Percentiles rank a stretch among this genome's conserved stretches.
phyloP scores from a whole-genome alignment of 1,284 basidiomycete species.

The Leccinum pachyderme region DNA sequence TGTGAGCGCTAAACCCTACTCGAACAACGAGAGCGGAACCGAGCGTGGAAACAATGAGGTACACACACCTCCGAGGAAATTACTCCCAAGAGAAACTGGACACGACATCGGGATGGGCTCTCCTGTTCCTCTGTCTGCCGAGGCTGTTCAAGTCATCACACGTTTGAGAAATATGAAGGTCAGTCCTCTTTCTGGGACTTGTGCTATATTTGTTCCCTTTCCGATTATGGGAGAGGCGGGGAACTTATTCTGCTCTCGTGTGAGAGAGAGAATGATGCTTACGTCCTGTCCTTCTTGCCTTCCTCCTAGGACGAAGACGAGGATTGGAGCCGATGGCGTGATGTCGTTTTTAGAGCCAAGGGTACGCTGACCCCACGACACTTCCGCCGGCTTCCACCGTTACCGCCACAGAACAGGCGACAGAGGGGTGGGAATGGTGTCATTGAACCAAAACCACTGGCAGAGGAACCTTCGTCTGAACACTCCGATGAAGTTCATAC shows the following conservation, averaged over 20 bases:
- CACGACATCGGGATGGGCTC: constrained; percentile 89
- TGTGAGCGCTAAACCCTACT: constrained; percentile 24
- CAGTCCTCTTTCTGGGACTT: constrained; percentile 7
- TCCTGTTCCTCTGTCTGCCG: constrained; percentile 79
- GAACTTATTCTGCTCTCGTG: not conserved
- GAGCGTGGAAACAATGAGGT: constrained; percentile 14
- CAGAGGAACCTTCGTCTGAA: not conserved
- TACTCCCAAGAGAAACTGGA: constrained; percentile 77
- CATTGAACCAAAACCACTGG: constrained; percentile 24
- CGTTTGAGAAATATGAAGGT: constrained; percentile 86
- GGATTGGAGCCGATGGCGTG: constrained; percentile 88
- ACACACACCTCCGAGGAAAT: constrained; percentile 36
- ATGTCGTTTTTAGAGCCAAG: constrained; percentile 78
- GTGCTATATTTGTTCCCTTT: not conserved
- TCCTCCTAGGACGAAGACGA: constrained; percentile 76
- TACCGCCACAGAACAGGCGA: constrained; percentile 57
- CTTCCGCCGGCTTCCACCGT: constrained; percentile 44
- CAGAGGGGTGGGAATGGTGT: constrained; percentile 46
- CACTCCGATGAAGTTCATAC: not conserved
- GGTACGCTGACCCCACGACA: constrained; percentile 52
- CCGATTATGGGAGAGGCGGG: not conserved
- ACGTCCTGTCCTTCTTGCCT: constrained; percentile 5
- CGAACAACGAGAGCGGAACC: not conserved
- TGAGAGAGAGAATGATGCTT: constrained; percentile 1
- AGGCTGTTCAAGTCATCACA: constrained; percentile 84